Evolutionary conservation across 805 yeast species (phyloP).

Genomic region (Yarrowia sp.): DNA sequence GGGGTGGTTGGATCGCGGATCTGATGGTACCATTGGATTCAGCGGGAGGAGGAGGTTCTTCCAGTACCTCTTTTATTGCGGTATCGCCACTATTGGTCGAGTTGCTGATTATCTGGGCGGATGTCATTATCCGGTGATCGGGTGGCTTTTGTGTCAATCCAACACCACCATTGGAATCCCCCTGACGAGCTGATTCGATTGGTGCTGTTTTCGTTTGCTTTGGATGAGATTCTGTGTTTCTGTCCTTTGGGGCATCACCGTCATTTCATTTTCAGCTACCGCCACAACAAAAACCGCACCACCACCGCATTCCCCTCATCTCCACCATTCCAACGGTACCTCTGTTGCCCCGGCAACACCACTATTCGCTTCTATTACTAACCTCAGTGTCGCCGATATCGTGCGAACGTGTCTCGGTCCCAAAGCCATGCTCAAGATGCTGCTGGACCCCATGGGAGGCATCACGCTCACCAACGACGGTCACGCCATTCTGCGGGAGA

Average conservation of each 20-base stretch:
- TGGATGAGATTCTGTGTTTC: too few species aligned
- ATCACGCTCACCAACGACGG: conserved; percentile 97
- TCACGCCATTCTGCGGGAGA: conserved; percentile 95
- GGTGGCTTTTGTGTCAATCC: background rate
- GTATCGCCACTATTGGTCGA: too few species aligned
- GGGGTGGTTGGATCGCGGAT: background rate
- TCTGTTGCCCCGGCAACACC: background rate
- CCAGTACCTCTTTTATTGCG: too few species aligned
- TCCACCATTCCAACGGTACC: background rate
- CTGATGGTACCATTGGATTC: background rate
- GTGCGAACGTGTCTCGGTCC: conserved; percentile 98
- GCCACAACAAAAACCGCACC: too few species aligned
- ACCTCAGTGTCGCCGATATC: conserved; percentile 77
- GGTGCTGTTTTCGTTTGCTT: too few species aligned
- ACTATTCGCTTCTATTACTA: background rate
- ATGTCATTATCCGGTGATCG: too few species aligned
- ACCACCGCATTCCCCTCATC: background rate
- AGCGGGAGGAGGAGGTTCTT: too few species aligned
- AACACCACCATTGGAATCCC: background rate
- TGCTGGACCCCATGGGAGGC: conserved; percentile 91
- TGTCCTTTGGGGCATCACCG: too few species aligned
- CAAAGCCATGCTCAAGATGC: conserved; percentile 97
- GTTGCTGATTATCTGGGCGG: too few species aligned
- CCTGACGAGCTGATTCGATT: too few species aligned
- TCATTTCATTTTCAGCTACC: too few species aligned